Percentiles rank a stretch among this genome's conserved stretches.
Evolutionary conservation across 495 filamentous ascomycete genomes (phyloP).

Genomic region (Thermothielavioides terrestris): DNA sequence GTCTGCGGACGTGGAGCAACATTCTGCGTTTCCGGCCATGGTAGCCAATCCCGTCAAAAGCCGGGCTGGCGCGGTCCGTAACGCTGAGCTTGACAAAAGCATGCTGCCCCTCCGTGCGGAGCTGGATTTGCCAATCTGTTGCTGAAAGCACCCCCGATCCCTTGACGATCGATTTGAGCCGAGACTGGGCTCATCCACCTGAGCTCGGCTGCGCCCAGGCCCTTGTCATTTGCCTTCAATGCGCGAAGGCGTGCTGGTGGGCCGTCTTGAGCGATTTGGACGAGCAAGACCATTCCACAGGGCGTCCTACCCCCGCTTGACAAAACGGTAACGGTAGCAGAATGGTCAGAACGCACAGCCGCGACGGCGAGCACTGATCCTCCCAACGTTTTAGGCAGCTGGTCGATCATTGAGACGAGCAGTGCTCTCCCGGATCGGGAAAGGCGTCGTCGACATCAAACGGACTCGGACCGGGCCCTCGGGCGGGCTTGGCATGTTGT

Average conservation of each 20-base stretch:
- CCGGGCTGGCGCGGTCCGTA: slow-evolving; percentile 1
- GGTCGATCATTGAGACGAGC: slow-evolving; percentile 19
- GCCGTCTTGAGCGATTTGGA: neutral
- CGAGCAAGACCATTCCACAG: neutral
- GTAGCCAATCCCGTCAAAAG: slow-evolving; percentile 14
- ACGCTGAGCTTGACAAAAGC: neutral
- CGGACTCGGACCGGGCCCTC: slow-evolving; percentile 14
- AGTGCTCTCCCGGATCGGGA: slow-evolving; percentile 22
- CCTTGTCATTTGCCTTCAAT: slow-evolving; percentile 21
- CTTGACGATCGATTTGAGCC: slow-evolving; percentile 9
- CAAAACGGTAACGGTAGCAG: slow-evolving; percentile 5
- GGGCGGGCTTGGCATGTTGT: slow-evolving; percentile 9
- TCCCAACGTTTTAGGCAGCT: slow-evolving; percentile 6
- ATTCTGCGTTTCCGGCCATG: slow-evolving; percentile 1
- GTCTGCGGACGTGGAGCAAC: slow-evolving; percentile 1
- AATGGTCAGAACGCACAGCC: slow-evolving; percentile 5
- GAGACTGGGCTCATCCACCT: neutral
- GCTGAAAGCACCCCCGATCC: slow-evolving; percentile 11
- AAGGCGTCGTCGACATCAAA: slow-evolving; percentile 10
- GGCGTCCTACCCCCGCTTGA: neutral
- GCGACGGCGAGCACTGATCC: slow-evolving; percentile 19
- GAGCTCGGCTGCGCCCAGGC: neutral
- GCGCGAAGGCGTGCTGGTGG: neutral
- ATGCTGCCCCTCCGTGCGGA: neutral
- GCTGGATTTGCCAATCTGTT: slow-evolving; percentile 12